Evolutionary conservation across 2,329 filamentous ascomycete genomes (phyloP).

Genomic region (Podosphaera fusca): DNA sequence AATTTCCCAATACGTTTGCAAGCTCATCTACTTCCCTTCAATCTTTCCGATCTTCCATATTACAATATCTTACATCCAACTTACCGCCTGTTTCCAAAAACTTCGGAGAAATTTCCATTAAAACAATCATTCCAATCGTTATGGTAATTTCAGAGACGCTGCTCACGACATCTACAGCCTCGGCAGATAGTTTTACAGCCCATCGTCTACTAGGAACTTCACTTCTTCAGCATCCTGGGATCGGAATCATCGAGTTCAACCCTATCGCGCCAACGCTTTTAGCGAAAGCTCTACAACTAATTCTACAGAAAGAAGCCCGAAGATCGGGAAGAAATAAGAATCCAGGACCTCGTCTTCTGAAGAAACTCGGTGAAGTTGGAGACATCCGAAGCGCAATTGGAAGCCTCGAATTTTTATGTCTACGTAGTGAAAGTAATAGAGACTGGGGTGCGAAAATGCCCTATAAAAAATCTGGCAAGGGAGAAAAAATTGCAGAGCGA

Average conservation of each 20-base stretch:
- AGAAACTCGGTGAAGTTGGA: slow-evolving; percentile 61
- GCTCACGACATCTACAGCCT: slow-evolving; percentile 61
- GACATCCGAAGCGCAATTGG: slow-evolving; percentile 87
- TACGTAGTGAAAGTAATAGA: slow-evolving; percentile 52
- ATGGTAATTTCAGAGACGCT: slow-evolving; percentile 84
- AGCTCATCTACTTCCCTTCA: slow-evolving; percentile 38
- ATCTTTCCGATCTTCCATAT: slow-evolving; percentile 51
- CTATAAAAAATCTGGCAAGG: slow-evolving; percentile 41
- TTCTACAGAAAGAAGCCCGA: slow-evolving; percentile 67
- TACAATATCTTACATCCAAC: slow-evolving; percentile 50
- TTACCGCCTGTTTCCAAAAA: slow-evolving; percentile 30
- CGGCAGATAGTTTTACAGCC: slow-evolving; percentile 78
- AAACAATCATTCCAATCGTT: slow-evolving; percentile 47
- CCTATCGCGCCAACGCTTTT: slow-evolving; percentile 70
- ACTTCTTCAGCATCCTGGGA: slow-evolving; percentile 58
- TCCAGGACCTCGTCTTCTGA: slow-evolving; percentile 57
- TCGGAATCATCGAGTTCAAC: slow-evolving; percentile 77
- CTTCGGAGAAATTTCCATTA: slow-evolving; percentile 17
- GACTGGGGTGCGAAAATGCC: slow-evolving; percentile 55
- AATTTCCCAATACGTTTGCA: slow-evolving; percentile 57
- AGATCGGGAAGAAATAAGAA: slow-evolving; percentile 53
- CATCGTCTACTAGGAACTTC: slow-evolving; percentile 74
- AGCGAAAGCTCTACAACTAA: slow-evolving; percentile 57
- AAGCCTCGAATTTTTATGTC: slow-evolving; percentile 73
- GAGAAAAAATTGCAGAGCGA: slow-evolving; percentile 32